These are phyloP conservation scores for Cordyceps militaris DNA, from an alignment of 2,329 filamentous ascomycete species.

Conservation along the genomic window DNA sequence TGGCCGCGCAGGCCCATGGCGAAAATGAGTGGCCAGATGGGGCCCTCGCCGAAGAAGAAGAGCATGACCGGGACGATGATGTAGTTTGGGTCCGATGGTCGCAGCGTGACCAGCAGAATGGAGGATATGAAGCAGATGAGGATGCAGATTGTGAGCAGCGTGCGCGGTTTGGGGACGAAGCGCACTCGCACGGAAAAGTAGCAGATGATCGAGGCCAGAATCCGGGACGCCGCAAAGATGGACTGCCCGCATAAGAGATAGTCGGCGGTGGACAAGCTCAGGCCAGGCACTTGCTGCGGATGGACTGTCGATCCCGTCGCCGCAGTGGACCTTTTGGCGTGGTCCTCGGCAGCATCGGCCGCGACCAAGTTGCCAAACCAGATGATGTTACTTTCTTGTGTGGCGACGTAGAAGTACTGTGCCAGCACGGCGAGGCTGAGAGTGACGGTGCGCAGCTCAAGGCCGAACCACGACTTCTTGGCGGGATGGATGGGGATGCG, in stretches of 20 bases:
- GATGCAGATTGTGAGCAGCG: slow-evolving; percentile 59
- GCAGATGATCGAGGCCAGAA: slow-evolving; percentile 59
- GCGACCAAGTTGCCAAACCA: slow-evolving; percentile 50
- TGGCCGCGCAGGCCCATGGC: slow-evolving; percentile 73
- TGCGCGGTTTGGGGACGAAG: slow-evolving; percentile 56
- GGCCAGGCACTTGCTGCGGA: slow-evolving; percentile 33
- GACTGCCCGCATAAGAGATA: slow-evolving; percentile 67
- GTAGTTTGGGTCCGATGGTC: slow-evolving; percentile 38
- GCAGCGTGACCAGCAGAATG: slow-evolving; percentile 40
- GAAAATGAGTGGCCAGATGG: slow-evolving; percentile 77
- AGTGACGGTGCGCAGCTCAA: slow-evolving; percentile 47
- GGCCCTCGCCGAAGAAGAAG: slow-evolving; percentile 75
- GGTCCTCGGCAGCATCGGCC: slow-evolving; percentile 25
- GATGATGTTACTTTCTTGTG: slow-evolving; percentile 59
- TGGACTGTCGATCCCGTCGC: slow-evolving; percentile 13
- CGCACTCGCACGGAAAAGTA: slow-evolving; percentile 43
- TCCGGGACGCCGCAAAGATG: slow-evolving; percentile 66
- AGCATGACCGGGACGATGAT: slow-evolving; percentile 56
- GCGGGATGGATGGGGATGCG: slow-evolving; percentile 43
- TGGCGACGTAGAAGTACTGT: slow-evolving; percentile 73
- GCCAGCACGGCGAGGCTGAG: slow-evolving; percentile 66
- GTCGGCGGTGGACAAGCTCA: slow-evolving; percentile 50
- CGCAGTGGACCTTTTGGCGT: slow-evolving; percentile 24
- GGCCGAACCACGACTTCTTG: slow-evolving; percentile 39
- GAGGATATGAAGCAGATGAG: slow-evolving; percentile 52